Conservation (phyloP, 2,329 filamentous ascomycete species). For the Monilinia laxa region DNA sequence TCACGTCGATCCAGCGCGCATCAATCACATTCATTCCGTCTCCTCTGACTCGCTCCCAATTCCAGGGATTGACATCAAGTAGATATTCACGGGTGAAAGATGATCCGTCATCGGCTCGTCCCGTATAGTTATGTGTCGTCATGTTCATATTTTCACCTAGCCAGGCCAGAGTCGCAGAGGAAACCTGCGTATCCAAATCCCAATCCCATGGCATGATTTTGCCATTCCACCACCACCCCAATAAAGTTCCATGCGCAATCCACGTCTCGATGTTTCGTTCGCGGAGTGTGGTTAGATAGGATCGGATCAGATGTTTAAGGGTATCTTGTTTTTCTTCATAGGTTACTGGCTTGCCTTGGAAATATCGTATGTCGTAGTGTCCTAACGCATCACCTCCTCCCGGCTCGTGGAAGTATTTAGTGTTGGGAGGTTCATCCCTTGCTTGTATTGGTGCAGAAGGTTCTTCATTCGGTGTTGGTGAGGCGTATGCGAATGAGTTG, state of each 20-base stretch:
- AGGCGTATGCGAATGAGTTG: conserved; percentile 6
- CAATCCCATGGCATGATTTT: conserved; percentile 80
- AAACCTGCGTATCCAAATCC: conserved; percentile 80
- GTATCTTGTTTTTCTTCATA: conserved; percentile 67
- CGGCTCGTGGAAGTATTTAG: conserved; percentile 51
- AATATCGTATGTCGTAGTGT: conserved; percentile 76
- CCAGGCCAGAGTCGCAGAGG: conserved; percentile 62
- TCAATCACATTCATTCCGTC: conserved; percentile 79
- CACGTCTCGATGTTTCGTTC: conserved; percentile 72
- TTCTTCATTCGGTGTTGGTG: conserved; percentile 7
- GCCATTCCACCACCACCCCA: conserved; percentile 89
- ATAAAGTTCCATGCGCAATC: conserved; percentile 80
- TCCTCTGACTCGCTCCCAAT: conserved; percentile 58
- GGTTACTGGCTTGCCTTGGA: conserved; percentile 55
- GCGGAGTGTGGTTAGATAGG: conserved; percentile 68
- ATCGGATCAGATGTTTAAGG: conserved; percentile 67
- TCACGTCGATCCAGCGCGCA: conserved; percentile 75
- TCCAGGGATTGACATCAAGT: conserved; percentile 74
- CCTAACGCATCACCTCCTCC: conserved; percentile 58
- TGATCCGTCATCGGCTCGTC: conserved; percentile 44
- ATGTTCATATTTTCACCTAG: conserved; percentile 67
- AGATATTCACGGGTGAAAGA: conserved; percentile 58
- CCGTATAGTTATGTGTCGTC: conserved; percentile 49
- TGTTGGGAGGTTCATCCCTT: neutral
- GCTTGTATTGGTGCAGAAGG: too few species aligned